Conservation (phyloP, 169 alveolate species). For the Eimeria tenella region DNA sequence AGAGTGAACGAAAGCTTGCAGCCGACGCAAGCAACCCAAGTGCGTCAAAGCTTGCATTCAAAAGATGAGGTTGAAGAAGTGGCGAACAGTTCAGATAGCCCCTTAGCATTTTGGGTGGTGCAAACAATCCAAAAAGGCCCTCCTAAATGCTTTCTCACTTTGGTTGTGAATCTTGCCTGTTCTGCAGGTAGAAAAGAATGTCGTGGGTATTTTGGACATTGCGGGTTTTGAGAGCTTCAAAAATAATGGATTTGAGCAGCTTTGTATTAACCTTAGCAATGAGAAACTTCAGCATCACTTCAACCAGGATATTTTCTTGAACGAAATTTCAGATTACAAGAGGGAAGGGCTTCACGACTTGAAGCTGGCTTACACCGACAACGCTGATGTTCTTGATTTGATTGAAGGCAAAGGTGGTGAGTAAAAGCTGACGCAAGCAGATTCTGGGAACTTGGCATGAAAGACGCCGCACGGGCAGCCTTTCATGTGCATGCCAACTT, state of each 20-base stretch:
- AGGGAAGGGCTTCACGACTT: conserved; percentile 44
- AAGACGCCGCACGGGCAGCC: neutral
- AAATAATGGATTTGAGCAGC: conserved; percentile 98
- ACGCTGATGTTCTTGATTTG: conserved; percentile 32
- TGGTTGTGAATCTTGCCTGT: too few species aligned
- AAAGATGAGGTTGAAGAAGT: too few species aligned
- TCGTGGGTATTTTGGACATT: conserved; percentile 93
- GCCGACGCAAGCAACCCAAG: neutral
- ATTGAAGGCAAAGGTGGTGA: conserved; percentile 75
- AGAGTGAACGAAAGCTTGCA: conserved; percentile 89
- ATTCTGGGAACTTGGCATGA: neutral
- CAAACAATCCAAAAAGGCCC: too few species aligned
- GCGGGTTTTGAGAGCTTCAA: conserved; percentile 98
- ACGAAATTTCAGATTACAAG: conserved; percentile 38
- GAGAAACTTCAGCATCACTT: conserved; percentile 98
- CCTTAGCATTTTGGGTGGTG: too few species aligned
- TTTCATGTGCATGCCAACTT: neutral
- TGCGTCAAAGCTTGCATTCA: too few species aligned
- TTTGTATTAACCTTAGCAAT: conserved; percentile 98
- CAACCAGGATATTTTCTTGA: conserved; percentile 85
- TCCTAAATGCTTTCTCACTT: too few species aligned
- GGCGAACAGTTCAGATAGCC: too few species aligned
- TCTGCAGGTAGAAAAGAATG: neutral
- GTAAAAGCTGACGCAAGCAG: neutral
- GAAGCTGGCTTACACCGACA: conserved; percentile 14